A percentile compares a stretch with the other conserved stretches of the same genome.
phyloP scores from a whole-genome alignment of 2,329 filamentous ascomycete genomes.

The Ophiostoma perfectum region DNA sequence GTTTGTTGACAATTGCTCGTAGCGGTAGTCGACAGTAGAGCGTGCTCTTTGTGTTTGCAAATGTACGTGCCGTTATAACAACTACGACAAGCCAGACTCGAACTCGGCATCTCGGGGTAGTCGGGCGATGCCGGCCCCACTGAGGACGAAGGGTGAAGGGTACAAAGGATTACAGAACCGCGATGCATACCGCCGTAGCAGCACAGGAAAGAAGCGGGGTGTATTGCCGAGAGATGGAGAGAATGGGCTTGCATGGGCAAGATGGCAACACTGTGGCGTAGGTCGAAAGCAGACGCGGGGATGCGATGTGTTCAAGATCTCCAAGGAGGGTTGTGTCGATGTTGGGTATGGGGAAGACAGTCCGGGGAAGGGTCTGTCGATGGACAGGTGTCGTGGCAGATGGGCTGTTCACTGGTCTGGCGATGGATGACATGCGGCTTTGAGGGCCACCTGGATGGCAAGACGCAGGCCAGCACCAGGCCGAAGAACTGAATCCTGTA shows the following conservation, averaged over 20 bases:
- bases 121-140: slow-evolving; percentile 12
- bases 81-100: not conserved
- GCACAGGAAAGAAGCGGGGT: not conserved
- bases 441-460: too few relatives aligned
- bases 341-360: not conserved
- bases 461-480: too few relatives aligned
- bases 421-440: too few relatives aligned
- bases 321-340: not conserved
- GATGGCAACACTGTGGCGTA: slow-evolving; percentile 1
- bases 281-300: not conserved
- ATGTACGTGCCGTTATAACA: too few relatives aligned
- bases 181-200: not conserved
- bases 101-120: slow-evolving; percentile 1
- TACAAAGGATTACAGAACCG: not conserved
- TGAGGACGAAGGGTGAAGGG: not conserved
- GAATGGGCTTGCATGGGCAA: not conserved
- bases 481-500: too few relatives aligned
- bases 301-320: not conserved
- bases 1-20: too few relatives aligned
- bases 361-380: slow-evolving; percentile 4
- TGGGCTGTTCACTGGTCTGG: not conserved
- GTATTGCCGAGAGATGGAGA: not conserved
- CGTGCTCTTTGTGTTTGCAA: too few relatives aligned
- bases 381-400: not conserved
- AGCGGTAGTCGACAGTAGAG: too few relatives aligned